These are phyloP conservation scores for Kokia cookei DNA, from an alignment of 441 rosid genomes.

Conservation along the genomic window DNA sequence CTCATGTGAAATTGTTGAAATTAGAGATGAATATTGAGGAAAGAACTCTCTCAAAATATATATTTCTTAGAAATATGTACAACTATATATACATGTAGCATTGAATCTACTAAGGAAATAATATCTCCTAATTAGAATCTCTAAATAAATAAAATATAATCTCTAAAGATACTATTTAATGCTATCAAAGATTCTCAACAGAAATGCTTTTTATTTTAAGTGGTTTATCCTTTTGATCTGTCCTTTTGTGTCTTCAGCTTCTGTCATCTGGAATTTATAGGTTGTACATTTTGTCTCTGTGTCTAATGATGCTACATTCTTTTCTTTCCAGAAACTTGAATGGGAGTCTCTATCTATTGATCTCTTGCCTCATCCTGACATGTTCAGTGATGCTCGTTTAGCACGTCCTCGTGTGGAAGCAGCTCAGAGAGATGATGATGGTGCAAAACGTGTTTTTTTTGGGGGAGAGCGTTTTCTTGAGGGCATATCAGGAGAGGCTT, in stretches of 20 bases:
- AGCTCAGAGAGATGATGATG: constrained; percentile 88
- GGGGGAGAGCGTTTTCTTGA: constrained; percentile 98
- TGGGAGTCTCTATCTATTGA: constrained; percentile 97
- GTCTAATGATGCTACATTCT: constrained; percentile 25
- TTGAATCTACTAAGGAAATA: no score
- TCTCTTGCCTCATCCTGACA: constrained; percentile 99
- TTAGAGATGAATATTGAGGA: no score
- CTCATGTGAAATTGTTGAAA: background rate
- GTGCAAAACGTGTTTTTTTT: constrained; percentile 96
- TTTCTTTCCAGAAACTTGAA: constrained; percentile 79
- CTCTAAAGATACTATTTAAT: no score
- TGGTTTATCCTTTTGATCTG: background rate
- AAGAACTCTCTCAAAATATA: no score
- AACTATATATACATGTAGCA: no score
- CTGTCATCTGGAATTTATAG: constrained; percentile 2
- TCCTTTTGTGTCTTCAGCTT: background rate
- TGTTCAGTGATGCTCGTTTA: constrained; percentile 88
- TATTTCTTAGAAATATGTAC: no score
- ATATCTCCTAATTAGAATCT: no score
- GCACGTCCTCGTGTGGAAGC: constrained; percentile 56
- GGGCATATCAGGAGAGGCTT: constrained; percentile 95
- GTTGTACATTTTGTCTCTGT: constrained; percentile 8
- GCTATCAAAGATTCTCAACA: no score
- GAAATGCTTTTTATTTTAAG: constrained; percentile 11
- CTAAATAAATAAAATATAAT: no score